Evolutionary conservation across 805 yeast genomes (phyloP).

Genomic region (Metschnikowia chrysomelidarum): DNA sequence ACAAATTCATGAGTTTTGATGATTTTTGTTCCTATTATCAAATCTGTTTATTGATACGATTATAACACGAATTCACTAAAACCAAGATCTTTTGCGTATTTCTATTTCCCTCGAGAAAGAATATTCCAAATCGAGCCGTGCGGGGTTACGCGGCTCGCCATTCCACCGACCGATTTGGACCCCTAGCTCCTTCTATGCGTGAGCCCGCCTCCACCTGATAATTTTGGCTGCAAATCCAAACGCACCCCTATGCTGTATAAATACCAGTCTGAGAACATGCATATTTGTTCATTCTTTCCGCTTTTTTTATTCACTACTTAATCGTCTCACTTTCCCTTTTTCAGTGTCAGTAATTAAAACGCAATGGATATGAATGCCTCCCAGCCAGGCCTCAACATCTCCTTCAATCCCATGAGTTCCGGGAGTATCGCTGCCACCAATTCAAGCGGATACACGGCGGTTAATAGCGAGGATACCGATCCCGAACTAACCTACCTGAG

Average conservation of each 20-base stretch:
- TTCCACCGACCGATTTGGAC: conserved; percentile 4
- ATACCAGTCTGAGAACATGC: conserved; percentile 6
- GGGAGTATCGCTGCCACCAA: conserved; percentile 19
- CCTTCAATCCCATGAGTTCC: conserved; percentile 17
- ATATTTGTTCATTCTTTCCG: neutral
- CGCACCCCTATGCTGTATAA: conserved; percentile 12
- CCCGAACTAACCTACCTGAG: conserved; percentile 13
- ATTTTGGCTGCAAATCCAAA: conserved; percentile 17
- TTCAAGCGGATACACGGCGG: conserved; percentile 17
- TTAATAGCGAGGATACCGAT: conserved; percentile 16
- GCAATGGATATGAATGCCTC: conserved; percentile 9
- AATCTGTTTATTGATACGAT: no score
- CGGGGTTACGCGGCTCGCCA: no score
- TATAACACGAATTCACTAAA: no score
- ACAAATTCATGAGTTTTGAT: no score
- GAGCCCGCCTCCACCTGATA: conserved; percentile 6
- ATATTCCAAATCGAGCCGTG: no score
- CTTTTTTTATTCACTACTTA: neutral
- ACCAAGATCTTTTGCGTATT: no score
- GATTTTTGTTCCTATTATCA: no score
- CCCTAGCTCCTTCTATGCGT: conserved; percentile 6
- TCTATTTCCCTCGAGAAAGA: no score
- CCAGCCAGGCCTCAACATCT: conserved; percentile 16
- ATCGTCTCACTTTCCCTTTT: neutral
- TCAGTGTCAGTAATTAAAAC: conserved; percentile 1